Base-by-base conservation (phyloP, 176 grass and related monocot genomes). In the Cenchrus purpureus region DNA sequence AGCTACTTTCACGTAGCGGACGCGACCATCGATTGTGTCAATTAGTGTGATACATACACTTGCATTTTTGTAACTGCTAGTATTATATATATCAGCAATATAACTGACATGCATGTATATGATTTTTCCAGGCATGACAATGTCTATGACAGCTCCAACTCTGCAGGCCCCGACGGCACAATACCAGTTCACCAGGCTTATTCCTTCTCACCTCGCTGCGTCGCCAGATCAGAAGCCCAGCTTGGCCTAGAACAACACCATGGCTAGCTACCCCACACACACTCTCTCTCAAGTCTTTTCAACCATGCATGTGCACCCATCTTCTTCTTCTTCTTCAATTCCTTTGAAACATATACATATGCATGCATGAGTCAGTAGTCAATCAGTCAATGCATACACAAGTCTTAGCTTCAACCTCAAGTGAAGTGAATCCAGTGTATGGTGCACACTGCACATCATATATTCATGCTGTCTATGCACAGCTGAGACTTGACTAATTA, bases 141-240 rank as follows among this genome's bases (percentile, higher is more conserved):
- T 87, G 74, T 68, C 89, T 13, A 51, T 79, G 32, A 46, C 84
- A 29, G 31, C 80, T 70, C 80, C 85, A 79, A 44, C 84, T 55
- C 80, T 31, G 62, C 52, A 12, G 17, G 19, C 79, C 8, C 13
- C 88, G 12, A 54, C 80, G 8, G 68, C 69, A 17, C 89, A 80
- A 45, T 90, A 79, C 11, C 89, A 87, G 69, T 84, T 70, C 68
- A 76, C 13, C 68, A 91, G 62, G 34, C 61, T 84, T 22, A n/a
- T 87, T 61, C 49, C 89, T 71, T 68, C 88, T 48, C 22, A 87
- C 43, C 31, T 78, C 12, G 68, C 68, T 61, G 84, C 89, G 73
- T 75, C 79, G 19, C 42, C 84, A 16, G 88, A 87, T 31, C 80
- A 82, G 79, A 78, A 83, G 60, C 67, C 88, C 52, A 60, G 67